A percentile compares a stretch with the other conserved stretches of the same genome.
Evolutionary conservation across 805 yeast species (phyloP).

Genomic region (Naumovozyma castellii): DNA sequence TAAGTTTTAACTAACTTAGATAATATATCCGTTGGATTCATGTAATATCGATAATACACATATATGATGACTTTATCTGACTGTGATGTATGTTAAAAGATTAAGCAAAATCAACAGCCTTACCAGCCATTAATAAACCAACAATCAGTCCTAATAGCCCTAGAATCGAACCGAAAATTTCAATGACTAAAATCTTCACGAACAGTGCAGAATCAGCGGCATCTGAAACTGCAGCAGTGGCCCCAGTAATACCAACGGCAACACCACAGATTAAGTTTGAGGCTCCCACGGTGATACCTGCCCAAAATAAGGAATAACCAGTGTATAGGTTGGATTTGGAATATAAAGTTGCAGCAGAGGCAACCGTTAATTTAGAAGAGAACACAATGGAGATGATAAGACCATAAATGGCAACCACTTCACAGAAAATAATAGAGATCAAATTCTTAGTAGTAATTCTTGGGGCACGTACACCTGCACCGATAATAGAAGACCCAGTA

Average conservation of each 20-base stretch:
- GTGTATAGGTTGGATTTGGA: slow-evolving; percentile 86
- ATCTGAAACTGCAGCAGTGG: slow-evolving; percentile 97
- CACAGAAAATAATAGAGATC: slow-evolving; percentile 95
- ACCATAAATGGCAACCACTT: slow-evolving; percentile 97
- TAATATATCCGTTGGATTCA: too few species aligned
- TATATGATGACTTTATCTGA: too few species aligned
- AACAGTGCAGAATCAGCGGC: slow-evolving; percentile 94
- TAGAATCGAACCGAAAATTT: slow-evolving; percentile 92
- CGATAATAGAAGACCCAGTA: slow-evolving; percentile 88
- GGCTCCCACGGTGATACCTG: slow-evolving; percentile 90
- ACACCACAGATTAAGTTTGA: slow-evolving; percentile 93
- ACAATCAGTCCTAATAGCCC: slow-evolving; percentile 95
- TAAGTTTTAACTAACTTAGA: not conserved
- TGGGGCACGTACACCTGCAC: slow-evolving; percentile 98
- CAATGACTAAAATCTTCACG: slow-evolving; percentile 92
- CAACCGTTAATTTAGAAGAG: slow-evolving; percentile 75
- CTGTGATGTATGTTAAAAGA: not conserved
- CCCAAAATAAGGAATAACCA: slow-evolving; percentile 95
- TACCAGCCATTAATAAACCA: slow-evolving; percentile 93
- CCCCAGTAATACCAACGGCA: slow-evolving; percentile 94
- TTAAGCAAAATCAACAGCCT: slow-evolving; percentile 77
- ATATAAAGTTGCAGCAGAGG: slow-evolving; percentile 47
- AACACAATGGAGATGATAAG: slow-evolving; percentile 96
- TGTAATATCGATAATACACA: too few species aligned
- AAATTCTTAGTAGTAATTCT: slow-evolving; percentile 94